Evolutionary conservation across 176 grass and related monocot species (phyloP).

Genomic region (Typha latifolia): DNA sequence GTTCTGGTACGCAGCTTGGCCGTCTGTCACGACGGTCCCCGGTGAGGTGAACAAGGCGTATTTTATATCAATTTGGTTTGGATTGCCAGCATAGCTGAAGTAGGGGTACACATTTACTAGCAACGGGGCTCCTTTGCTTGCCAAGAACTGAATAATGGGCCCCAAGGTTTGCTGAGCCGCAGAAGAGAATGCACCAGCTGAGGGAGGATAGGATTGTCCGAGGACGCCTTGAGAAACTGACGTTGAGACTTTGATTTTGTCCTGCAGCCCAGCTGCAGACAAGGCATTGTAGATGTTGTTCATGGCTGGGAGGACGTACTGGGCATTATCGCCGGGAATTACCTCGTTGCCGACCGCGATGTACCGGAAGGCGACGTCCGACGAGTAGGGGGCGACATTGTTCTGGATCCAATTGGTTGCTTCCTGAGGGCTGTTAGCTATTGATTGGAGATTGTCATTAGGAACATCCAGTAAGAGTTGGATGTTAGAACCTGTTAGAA

Average conservation of each 20-base stretch:
- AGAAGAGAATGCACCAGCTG: conserved; percentile 28
- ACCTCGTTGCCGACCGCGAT: conserved; percentile 71
- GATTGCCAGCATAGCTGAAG: conserved; percentile 31
- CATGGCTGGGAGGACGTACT: conserved; percentile 56
- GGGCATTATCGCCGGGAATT: background rate
- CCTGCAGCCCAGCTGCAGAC: conserved; percentile 13
- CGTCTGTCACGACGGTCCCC: conserved; percentile 29
- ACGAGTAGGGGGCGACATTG: conserved; percentile 34
- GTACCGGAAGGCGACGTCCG: conserved; percentile 40
- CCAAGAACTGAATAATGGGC: conserved; percentile 29
- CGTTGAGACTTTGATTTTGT: conserved; percentile 48
- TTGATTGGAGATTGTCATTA: conserved; percentile 10
- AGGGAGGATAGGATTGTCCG: conserved; percentile 34
- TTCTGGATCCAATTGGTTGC: conserved; percentile 39
- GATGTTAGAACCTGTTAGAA: conserved; percentile 18
- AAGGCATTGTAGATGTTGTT: conserved; percentile 39
- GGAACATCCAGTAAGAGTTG: conserved; percentile 32
- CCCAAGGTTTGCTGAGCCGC: conserved; percentile 9
- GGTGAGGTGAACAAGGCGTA: conserved; percentile 44
- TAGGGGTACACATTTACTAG: conserved; percentile 77
- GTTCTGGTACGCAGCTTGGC: conserved; percentile 36
- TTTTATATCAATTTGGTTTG: background rate
- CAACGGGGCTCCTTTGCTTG: conserved; percentile 35
- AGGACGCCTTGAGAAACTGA: conserved; percentile 22
- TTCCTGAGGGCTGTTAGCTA: conserved; percentile 21